A percentile compares a stretch with the other conserved stretches of the same genome.
phyloP scores from a whole-genome alignment of 352 stramenopile genomes.

The Phytopythium litorale region DNA sequence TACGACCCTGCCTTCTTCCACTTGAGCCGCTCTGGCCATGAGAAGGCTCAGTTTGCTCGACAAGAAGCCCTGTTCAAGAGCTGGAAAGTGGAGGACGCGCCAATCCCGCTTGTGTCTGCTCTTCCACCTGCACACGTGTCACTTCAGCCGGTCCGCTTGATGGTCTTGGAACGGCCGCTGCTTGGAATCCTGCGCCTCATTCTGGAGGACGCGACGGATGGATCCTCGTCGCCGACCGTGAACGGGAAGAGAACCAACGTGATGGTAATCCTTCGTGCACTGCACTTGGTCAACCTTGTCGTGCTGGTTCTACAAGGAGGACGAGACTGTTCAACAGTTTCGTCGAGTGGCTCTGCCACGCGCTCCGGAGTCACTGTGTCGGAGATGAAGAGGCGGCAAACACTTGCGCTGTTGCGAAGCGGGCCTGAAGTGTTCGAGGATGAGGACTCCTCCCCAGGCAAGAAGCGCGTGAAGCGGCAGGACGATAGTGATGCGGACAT shows the following conservation, averaged over 20 bases:
- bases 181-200: constrained; percentile 63
- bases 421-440: constrained; percentile 65
- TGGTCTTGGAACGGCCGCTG: constrained; percentile 63
- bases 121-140: constrained; percentile 54
- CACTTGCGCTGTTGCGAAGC: constrained; percentile 44
- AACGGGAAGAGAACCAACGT: constrained; percentile 53
- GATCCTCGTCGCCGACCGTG: constrained; percentile 6
- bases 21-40: constrained; percentile 64
- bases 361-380: constrained; percentile 21
- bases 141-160: constrained; percentile 41
- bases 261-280: constrained; percentile 57
- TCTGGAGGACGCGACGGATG: constrained; percentile 49
- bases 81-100: constrained; percentile 66
- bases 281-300: constrained; percentile 66
- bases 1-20: constrained; percentile 84
- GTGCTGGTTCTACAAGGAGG: constrained; percentile 57
- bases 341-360: neutral
- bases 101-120: constrained; percentile 63
- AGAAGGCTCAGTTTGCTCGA: constrained; percentile 73
- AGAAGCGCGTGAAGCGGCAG: constrained; percentile 69
- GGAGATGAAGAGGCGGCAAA: constrained; percentile 46
- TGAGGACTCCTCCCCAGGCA: constrained; percentile 39
- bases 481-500: constrained; percentile 41
- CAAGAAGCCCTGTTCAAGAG: constrained; percentile 82
- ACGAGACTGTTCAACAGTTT: constrained; percentile 9